Evolutionary conservation across 441 rosid species (phyloP), one percentile per base, ranked within the genome.

Genomic region (Adansonia madagascariensis): DNA sequence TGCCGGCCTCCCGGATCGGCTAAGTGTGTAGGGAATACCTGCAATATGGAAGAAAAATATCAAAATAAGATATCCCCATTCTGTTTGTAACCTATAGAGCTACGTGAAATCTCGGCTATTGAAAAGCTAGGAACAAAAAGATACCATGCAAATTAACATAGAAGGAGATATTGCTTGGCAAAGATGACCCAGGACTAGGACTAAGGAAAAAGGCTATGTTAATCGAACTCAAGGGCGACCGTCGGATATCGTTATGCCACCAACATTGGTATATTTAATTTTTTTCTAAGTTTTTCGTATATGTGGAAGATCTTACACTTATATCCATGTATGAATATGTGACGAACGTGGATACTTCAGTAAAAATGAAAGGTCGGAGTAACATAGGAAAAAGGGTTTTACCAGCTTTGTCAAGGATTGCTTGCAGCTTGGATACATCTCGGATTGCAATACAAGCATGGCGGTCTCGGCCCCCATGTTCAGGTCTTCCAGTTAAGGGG

Each of bases 391-490:
- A 76, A 67, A 72, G 66, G 63, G 10, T 39, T 0, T 39, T 90
- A 95, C 97, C 94, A 61, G 97, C 99, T 80, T 89, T 77, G 76
- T 95, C 97, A 15, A 95, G 90, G 81, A 95, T 84, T 8, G 64
- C 79, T 86, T 92, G 94, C 77, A 95, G 87, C 80, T 84, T 87
- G 10, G 95, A 88, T 57, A 95, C 98, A 76, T 94, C 89, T 22
- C 86, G 87, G 68, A 95, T 89, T 31, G 97, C 92, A 20, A 95
- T 85, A 81, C 99, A 95, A 44, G 98, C 90, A 24, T 95, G 99
- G 63, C 99, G 92, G 75, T 95, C 99, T 24, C 98, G 87, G 63
- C 99, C 98, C 14, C 99, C 99, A 6, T 94, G 99, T 75, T 85
- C 85, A 0, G 99, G 93, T 73, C 99, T 86, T 85, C 98, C 99